phyloP scores from a whole-genome alignment of 768 basidiomycete genomes.

The Udeniomyces megalosporus region DNA sequence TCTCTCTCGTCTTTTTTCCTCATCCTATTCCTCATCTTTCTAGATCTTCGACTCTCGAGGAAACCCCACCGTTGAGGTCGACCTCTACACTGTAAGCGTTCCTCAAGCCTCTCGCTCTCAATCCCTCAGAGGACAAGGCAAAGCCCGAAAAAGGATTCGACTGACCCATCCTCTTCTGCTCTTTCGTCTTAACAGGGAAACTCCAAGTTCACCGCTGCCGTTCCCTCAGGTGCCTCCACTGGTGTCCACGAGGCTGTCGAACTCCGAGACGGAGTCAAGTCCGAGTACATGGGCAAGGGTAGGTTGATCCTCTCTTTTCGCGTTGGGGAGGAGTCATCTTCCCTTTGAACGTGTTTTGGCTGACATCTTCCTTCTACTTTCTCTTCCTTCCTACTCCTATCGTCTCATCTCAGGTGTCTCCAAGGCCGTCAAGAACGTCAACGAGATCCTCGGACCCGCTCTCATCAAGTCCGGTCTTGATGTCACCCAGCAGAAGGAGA shows the following conservation, averaged over 20 bases:
- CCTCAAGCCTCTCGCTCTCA: neutral
- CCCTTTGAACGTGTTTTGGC: neutral
- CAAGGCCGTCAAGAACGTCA: conserved; percentile 91
- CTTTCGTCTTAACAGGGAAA: neutral
- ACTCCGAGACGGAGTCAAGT: conserved; percentile 91
- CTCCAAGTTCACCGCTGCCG: conserved; percentile 60
- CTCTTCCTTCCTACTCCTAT: neutral
- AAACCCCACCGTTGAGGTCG: conserved; percentile 68
- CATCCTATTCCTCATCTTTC: neutral
- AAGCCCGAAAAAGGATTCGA: too few relatives aligned
- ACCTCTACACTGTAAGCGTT: conserved; percentile 46
- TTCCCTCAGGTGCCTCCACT: conserved; percentile 96
- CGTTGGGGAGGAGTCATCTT: too few relatives aligned
- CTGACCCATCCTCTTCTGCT: neutral
- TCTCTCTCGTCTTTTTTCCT: neutral
- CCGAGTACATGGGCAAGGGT: conserved; percentile 91
- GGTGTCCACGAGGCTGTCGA: conserved; percentile 97
- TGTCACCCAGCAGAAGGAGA: conserved; percentile 81
- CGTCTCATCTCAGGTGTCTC: conserved; percentile 48
- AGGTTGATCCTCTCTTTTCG: conserved; percentile 19
- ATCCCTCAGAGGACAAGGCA: too few relatives aligned
- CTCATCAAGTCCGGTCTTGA: conserved; percentile 68
- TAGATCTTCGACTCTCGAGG: conserved; percentile 95
- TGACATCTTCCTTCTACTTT: conserved; percentile 2
- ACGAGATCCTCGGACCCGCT: conserved; percentile 72